Base-by-base conservation (phyloP, 106 monocot species). In the Acorus calamus region DNA sequence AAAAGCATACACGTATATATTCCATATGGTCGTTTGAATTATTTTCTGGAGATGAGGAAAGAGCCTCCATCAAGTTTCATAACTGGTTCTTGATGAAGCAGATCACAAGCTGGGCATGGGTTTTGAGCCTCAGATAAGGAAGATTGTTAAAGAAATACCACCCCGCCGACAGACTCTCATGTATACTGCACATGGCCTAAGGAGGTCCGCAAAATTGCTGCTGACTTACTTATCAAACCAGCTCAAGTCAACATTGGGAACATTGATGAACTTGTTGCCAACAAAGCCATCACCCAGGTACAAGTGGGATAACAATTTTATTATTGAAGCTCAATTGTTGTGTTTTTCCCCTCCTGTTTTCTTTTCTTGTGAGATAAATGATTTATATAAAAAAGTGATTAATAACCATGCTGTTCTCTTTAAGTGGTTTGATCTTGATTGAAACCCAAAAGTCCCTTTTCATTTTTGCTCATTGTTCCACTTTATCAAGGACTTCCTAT, bases 101-200 rank as follows among this genome's bases (percentile, higher is more conserved):
- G 87, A 87, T 54, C 74, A 79, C 3, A 87, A 83, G 87, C 80
- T 87, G 62, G 82, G 83, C 60, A 87, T 87, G 87, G 87, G 82
- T 41, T 87, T 87, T 74, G 87, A 87, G 61, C 73, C 71, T 57
- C 87, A 87, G 68, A 87, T 87, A 10, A 70, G 79, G 6, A 77
- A 76, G 54, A 80, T 87, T 68, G 79, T 87, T 44, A 74, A 76
- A 58, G 77, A 79, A 44, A 71, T 83, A 42, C 87, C 79, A 4
- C 74, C 67, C 5, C 70, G 55, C 43, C 73, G 87, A 60, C 87
- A 87, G 61, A 87, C 87, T 63, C 74, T 87, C 62, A 83, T 87
- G 83, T 87, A 79, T 50, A 83, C 87, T 43, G 87, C 87, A 87
- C 87, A 50, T 87, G 83, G 83, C 83, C 87, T 8, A 80, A 80